phyloP scores from a whole-genome alignment of 108 stramenopile genomes.

The Cylindrotheca fusiformis region DNA sequence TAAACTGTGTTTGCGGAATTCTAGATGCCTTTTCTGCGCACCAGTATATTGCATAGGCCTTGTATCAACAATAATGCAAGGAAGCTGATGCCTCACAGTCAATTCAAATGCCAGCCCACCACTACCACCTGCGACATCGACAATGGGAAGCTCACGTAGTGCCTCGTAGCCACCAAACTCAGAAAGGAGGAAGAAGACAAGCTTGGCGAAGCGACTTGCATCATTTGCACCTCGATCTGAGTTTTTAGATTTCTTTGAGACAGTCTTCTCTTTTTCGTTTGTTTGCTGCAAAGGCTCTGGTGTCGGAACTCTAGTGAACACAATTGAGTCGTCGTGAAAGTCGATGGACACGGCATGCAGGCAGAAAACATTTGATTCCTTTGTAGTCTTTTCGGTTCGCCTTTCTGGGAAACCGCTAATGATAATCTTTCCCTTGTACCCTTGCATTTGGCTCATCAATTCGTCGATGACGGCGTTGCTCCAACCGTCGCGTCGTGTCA shows the following conservation, averaged over 20 bases:
- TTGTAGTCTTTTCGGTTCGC: background rate
- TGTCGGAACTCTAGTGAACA: background rate
- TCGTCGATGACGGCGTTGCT: background rate
- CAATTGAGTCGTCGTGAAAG: background rate
- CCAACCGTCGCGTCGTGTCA: background rate
- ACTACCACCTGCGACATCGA: constrained; percentile 8
- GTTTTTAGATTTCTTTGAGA: background rate
- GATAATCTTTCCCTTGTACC: background rate
- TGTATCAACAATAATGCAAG: background rate
- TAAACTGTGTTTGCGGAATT: background rate
- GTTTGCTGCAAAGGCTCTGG: background rate
- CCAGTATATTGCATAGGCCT: background rate
- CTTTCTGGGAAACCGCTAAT: background rate
- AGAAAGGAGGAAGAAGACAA: background rate
- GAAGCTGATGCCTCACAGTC: background rate
- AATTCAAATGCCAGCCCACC: constrained; percentile 11
- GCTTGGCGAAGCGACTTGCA: constrained; percentile 4
- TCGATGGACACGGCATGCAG: background rate
- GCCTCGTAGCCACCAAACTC: constrained; percentile 6
- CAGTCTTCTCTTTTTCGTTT: background rate
- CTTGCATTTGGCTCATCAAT: background rate
- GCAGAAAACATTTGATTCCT: background rate
- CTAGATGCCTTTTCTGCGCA: background rate
- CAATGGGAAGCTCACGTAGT: background rate
- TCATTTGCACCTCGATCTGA: constrained; percentile 12